phyloP scores from a whole-genome alignment of 1,284 basidiomycete species.

The Puccinia brachypodii region DNA sequence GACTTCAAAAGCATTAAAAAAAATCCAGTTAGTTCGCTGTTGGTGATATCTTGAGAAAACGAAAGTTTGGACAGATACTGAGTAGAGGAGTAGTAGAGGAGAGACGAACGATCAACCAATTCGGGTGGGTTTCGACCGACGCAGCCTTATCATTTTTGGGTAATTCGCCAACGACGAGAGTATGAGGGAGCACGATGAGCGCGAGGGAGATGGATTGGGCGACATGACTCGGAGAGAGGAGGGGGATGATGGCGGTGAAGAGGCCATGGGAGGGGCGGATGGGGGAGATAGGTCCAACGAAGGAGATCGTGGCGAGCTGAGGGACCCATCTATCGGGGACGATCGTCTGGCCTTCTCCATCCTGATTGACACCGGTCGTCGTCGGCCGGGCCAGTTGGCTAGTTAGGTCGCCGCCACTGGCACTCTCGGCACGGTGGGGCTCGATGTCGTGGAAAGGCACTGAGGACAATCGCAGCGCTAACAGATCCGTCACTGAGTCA shows the following conservation, averaged over 20 bases:
- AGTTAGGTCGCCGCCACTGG: background rate
- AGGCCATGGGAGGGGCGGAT: background rate
- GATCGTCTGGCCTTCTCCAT: background rate
- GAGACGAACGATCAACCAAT: conserved; percentile 24
- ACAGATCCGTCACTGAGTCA: background rate
- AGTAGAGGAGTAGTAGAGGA: background rate
- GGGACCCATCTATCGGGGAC: background rate
- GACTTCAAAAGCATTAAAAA: background rate
- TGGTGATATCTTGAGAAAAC: too few relatives aligned
- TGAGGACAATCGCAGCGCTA: conserved; percentile 14
- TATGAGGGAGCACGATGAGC: background rate
- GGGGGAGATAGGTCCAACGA: background rate
- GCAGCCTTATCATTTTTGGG: background rate
- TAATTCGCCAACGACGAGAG: background rate
- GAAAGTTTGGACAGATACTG: background rate
- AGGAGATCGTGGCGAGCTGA: background rate
- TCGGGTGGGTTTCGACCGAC: background rate
- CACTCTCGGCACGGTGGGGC: background rate
- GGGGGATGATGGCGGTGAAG: background rate
- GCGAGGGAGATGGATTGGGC: background rate
- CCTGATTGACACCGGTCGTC: background rate
- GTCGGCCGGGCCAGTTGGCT: background rate
- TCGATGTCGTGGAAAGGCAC: conserved; percentile 23
- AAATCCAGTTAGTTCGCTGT: background rate
- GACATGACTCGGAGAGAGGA: background rate